Evolutionary conservation across 2,329 filamentous ascomycete species (phyloP).

Genomic region (Aspergillus fischeri): DNA sequence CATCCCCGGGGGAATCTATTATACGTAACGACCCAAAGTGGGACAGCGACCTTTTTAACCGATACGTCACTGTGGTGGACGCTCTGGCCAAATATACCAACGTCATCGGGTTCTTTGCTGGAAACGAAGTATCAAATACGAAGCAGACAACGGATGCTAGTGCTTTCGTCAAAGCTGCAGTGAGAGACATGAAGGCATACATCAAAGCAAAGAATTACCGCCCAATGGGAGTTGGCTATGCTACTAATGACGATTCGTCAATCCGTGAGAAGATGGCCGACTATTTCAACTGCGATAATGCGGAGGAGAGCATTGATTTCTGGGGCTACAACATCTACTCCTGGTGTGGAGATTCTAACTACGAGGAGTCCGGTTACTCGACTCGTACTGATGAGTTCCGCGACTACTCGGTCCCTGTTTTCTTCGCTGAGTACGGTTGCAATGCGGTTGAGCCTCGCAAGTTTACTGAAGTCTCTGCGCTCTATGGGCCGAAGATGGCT

Average conservation of each 20-base stretch:
- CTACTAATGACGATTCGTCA: constrained; percentile 81
- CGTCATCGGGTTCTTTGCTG: constrained; percentile 92
- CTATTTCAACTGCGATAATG: constrained; percentile 84
- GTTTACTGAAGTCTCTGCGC: constrained; percentile 76
- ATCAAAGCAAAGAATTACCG: constrained; percentile 74
- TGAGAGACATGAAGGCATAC: constrained; percentile 89
- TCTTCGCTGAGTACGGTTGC: constrained; percentile 98
- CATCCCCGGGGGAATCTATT: constrained; percentile 76
- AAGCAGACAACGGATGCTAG: constrained; percentile 81
- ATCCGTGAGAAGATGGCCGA: constrained; percentile 77
- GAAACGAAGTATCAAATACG: constrained; percentile 91
- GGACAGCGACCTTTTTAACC: constrained; percentile 69
- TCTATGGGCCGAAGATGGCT: constrained; percentile 78
- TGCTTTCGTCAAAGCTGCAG: constrained; percentile 92
- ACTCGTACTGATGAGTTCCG: constrained; percentile 78
- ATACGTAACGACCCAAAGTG: constrained; percentile 74
- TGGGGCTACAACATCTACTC: constrained; percentile 99
- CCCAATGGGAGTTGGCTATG: constrained; percentile 83
- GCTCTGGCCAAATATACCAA: constrained; percentile 76
- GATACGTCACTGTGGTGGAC: constrained; percentile 80
- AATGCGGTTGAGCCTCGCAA: constrained; percentile 67
- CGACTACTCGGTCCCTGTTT: constrained; percentile 84
- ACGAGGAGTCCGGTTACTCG: constrained; percentile 70
- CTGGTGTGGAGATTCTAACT: constrained; percentile 85
- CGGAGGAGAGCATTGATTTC: constrained; percentile 75